Base-by-base conservation (phyloP, 768 basidiomycete species). In the Kwoniella sp. region DNA sequence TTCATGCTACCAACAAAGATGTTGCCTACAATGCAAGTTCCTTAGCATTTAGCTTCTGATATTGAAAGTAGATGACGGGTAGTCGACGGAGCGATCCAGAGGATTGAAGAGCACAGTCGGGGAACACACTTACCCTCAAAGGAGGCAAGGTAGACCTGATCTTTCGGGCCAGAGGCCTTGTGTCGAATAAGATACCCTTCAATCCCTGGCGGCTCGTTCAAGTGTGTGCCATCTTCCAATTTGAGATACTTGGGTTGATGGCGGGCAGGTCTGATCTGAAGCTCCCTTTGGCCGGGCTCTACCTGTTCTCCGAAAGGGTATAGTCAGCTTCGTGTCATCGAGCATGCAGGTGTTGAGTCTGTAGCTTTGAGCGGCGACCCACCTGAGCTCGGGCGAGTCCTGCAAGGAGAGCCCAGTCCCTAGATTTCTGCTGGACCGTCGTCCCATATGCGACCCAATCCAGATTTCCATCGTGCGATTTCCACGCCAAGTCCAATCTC, bases 391-490 rank as follows among this genome's bases (percentile, higher is more conserved):
- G 83, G 11, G 90, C 87, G 45, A 94, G 70, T 31, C 92, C 92
- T 67, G 86, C 89, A 11, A 95, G 79, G 1, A 92, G 86, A 0
- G 86, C 85, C 89, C 90, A 93, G 26, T 85, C 83, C 52, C 93
- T 84, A 23, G 79, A 70, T 55, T 85, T 82, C 11, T 87, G 90
- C 34, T 86, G 83, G 0, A 89, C 69, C 3, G 73, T 74, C 30
- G 62, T 82, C 69, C 90, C 89, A 26, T 85, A 82, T 85, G 89
- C 89, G 28, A 93, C 83, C 94, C 94, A 97, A 74, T 97, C 93
- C 53, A 97, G 77, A 66, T 86, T 85, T 1, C 87, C 86, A 48
- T 68, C 65, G 23, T 84, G 86, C 29, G 84, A 76, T 41, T 90
- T 85, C 94, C 94, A 97, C 48, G 87, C 90, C 41, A 96, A 83